A percentile compares a stretch with the other conserved stretches of the same genome.
phyloP scores from a whole-genome alignment of 495 filamentous ascomycete species.

The Penicillium salamii region DNA sequence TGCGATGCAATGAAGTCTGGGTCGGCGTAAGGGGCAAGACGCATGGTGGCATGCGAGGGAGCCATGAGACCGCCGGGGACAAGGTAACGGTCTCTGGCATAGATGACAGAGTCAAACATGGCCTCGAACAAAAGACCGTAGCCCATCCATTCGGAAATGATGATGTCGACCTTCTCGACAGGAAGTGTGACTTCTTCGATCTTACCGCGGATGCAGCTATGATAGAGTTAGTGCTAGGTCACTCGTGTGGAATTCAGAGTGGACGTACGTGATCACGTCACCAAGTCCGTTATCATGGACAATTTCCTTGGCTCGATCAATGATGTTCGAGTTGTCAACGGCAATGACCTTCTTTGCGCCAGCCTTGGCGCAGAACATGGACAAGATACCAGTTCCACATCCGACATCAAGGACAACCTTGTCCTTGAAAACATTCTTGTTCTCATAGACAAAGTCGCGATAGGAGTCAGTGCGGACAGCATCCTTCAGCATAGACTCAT shows the following conservation, averaged over 20 bases:
- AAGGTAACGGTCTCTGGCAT: conserved; percentile 82
- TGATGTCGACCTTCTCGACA: conserved; percentile 84
- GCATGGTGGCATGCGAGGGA: conserved; percentile 84
- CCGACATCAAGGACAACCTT: conserved; percentile 92
- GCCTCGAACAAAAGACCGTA: conserved; percentile 91
- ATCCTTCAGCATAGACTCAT: conserved; percentile 89
- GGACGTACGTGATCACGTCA: conserved; percentile 68
- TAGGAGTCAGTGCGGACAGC: conserved; percentile 64
- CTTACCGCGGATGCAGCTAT: conserved; percentile 72
- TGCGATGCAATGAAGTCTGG: conserved; percentile 69
- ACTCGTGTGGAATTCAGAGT: background rate
- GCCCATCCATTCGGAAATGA: conserved; percentile 98
- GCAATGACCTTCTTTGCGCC: conserved; percentile 88
- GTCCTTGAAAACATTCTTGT: conserved; percentile 86
- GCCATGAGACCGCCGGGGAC: conserved; percentile 77
- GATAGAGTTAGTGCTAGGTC: conserved; percentile 8
- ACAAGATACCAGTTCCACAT: conserved; percentile 89
- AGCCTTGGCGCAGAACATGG: conserved; percentile 89
- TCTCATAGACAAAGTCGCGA: conserved; percentile 70
- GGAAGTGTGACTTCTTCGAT: conserved; percentile 86
- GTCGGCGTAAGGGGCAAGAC: conserved; percentile 81
- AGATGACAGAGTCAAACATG: conserved; percentile 93
- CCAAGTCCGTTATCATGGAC: conserved; percentile 76
- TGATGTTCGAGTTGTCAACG: conserved; percentile 92
- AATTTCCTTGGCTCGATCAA: conserved; percentile 81